Evolutionary conservation across 2,329 filamentous ascomycete genomes (phyloP), one percentile per base, ranked within the genome.

Genomic region (Hymenoscyphus repandus): DNA sequence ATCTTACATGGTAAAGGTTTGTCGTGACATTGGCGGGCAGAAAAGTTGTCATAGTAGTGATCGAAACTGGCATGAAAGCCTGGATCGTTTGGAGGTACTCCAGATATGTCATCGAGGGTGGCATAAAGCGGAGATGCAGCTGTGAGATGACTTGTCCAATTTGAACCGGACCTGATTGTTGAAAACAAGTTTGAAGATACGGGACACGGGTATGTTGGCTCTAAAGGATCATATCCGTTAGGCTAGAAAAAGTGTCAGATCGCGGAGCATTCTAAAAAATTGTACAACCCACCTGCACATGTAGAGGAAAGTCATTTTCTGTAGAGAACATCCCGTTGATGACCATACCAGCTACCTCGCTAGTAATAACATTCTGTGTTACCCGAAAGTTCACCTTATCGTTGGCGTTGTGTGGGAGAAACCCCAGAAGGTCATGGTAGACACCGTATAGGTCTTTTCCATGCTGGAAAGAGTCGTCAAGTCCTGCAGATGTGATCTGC

Each of bases 11-110:
- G 88, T 0, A 91, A 71, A 0, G 86, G 79, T 61, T 86, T 88
- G 15, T 68, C 71, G 63, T 93, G 88, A 66, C 88, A 93, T 64
- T 90, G 84, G 0, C 88, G 77, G 0, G 88, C 84, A 0, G 86
- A 90, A 1, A 93, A 76, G 62, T 90, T 93, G 66, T 93, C 89
- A 61, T 84, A 93, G 70, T 93, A 93, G 67, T 90, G 88, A 63
- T 93, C 89, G 60, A 86, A 84, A 47, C 77, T 83, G 37, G 69
- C 74, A 62, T 92, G 87, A 72, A 88, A 93, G 3, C 74, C 83
- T 0, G 64, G 62, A 53, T 83, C 77, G 32, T 67, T 68, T 0
- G 72, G 54, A 0, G 75, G 64, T 1, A 93, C 78, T 30, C 85
- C 85, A 0, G 85, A 88, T 41, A 92, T 76, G 38, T 70, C 65